Evolutionary conservation across 352 stramenopile species (phyloP), one percentile per base, ranked within the genome.

Genomic region (Elongisporangium prolatum): DNA sequence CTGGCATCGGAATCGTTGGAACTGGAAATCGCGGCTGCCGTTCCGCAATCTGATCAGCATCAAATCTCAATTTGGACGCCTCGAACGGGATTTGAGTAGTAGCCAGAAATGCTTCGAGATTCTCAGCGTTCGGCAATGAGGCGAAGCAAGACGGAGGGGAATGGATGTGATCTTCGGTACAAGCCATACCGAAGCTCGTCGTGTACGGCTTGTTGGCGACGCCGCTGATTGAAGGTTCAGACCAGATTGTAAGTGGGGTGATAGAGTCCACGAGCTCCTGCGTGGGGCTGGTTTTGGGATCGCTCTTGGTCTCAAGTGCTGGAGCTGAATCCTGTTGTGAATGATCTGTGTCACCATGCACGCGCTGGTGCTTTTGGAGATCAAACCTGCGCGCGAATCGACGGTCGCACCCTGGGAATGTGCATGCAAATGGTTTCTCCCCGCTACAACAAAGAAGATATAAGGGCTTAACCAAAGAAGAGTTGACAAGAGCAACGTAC

Each of bases 311-410:
- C 66, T 69, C 48, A 75, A 77, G 57, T 80, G 77, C 60, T 71
- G 20, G 17, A 5, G 48, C 61, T 73, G 24, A 24, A 21, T 59
- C 44, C 58, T 59, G 18, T 44, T 44, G 5, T 44, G 34, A 44
- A 44, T 63, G 48, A 2, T 51, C n/a, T 37, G 67, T 54, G 37
- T 71, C 57, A 21, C 81, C 68, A 47, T 89, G 78, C 53, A 84
- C 69, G 21, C 67, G 65, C 65, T 82, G 71, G 64, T 92, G 83
- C 67, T 92, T 92, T 54, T 86, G 75, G 10, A 91, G 68, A 52
- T 92, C 83, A 37, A 88, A 87, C 38, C 77, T 79, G 16, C 79
- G 67, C 4, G 79, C 74, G 48, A 86, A 89, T 28, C 65, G 70
- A 38, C 72, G 66, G 2, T 65, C 71, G 50, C 82, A 91, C 16